These are phyloP conservation scores for Rhizopogon rudus DNA, from an alignment of 768 basidiomycete genomes.

Conservation along the genomic window DNA sequence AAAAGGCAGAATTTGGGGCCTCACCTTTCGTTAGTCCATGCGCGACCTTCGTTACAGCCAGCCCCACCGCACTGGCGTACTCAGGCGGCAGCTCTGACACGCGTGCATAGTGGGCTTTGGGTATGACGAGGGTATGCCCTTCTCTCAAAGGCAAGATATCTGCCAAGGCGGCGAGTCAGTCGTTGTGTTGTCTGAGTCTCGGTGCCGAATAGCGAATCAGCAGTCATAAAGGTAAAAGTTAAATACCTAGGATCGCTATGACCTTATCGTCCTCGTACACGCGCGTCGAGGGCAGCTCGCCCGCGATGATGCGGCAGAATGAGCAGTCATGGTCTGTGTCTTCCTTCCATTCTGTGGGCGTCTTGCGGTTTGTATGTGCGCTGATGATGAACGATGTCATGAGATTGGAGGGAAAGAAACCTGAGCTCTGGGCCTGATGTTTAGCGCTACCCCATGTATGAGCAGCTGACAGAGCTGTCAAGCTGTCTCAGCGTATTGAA, in stretches of 20 bases:
- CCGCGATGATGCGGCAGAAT: slow-evolving; percentile 62
- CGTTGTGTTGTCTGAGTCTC: neutral
- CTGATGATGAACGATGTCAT: slow-evolving; percentile 79
- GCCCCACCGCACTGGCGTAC: slow-evolving; percentile 53
- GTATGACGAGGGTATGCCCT: slow-evolving; percentile 69
- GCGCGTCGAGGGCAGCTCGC: slow-evolving; percentile 40
- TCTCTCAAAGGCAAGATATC: slow-evolving; percentile 64
- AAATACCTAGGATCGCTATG: slow-evolving; percentile 57
- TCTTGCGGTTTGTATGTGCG: slow-evolving; percentile 44
- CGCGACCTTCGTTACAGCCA: slow-evolving; percentile 56
- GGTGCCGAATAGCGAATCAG: too few species aligned
- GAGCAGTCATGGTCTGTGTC: slow-evolving; percentile 39
- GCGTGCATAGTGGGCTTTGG: slow-evolving; percentile 56
- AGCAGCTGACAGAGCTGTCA: too few species aligned
- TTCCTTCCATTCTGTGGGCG: slow-evolving; percentile 44
- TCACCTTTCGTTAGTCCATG: slow-evolving; percentile 58
- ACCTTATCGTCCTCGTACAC: slow-evolving; percentile 62
- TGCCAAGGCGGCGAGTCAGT: slow-evolving; percentile 15
- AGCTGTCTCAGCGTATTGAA: too few species aligned
- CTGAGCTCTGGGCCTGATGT: too few species aligned
- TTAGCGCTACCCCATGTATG: neutral
- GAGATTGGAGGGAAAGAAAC: neutral
- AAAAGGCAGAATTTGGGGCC: neutral
- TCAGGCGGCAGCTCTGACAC: slow-evolving; percentile 63
- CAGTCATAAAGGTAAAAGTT: slow-evolving; percentile 36